These are phyloP conservation scores for Cryptococcus sp. DNA, from an alignment of 1,284 basidiomycete genomes.

Conservation along the genomic window DNA sequence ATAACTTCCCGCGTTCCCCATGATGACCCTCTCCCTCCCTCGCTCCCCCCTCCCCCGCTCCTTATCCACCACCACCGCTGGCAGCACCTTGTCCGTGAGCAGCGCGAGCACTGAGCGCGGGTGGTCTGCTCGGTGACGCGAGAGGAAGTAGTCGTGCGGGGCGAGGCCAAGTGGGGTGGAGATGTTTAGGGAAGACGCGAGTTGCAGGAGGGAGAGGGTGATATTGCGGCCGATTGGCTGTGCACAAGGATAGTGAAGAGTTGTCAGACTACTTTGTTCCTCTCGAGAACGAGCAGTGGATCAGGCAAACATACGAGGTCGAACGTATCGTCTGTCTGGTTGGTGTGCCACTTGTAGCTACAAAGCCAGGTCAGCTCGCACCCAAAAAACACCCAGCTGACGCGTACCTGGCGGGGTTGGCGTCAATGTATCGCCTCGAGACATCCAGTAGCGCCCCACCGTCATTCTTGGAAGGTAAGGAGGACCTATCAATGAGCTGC, in stretches of 20 bases:
- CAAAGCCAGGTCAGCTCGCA: conserved; percentile 1
- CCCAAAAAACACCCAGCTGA: background rate
- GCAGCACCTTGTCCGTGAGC: conserved; percentile 58
- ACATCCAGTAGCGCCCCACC: conserved; percentile 40
- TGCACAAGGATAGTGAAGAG: background rate
- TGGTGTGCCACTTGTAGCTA: conserved; percentile 43
- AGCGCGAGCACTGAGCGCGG: conserved; percentile 62
- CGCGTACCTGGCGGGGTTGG: conserved; percentile 49
- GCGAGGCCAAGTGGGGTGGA: conserved; percentile 60
- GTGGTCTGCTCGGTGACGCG: conserved; percentile 64
- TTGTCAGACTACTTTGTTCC: too few species aligned
- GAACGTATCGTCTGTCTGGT: conserved; percentile 31
- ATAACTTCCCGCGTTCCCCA: conserved; percentile 69
- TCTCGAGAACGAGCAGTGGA: background rate
- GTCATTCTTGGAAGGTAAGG: conserved; percentile 23
- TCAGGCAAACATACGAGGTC: conserved; percentile 31
- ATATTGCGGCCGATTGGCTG: conserved; percentile 41
- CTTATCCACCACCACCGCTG: conserved; percentile 29
- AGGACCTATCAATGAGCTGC: conserved; percentile 19
- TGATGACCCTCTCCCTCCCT: conserved; percentile 57
- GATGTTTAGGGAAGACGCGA: conserved; percentile 38
- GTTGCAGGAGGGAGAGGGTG: conserved; percentile 25
- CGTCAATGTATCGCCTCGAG: conserved; percentile 52
- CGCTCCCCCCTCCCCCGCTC: conserved; percentile 23
- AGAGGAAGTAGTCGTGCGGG: conserved; percentile 67